Percentiles rank a stretch among this genome's conserved stretches.
Conservation (phyloP, 2,329 filamentous ascomycete species). For the Tolypocladium ovalisporum region DNA sequence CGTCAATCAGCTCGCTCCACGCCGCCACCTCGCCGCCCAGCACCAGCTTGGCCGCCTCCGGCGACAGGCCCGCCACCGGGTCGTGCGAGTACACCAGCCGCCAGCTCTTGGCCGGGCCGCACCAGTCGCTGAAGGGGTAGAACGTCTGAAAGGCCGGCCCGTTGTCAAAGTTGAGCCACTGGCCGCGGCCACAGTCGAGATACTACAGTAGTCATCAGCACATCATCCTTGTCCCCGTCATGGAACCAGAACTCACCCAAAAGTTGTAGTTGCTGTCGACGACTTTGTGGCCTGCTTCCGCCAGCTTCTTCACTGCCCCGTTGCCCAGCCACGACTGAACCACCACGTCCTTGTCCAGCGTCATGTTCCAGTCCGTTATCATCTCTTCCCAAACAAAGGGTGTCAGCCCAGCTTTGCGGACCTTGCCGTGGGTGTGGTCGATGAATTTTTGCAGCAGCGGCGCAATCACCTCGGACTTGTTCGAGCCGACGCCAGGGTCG, state of each 20-base stretch:
- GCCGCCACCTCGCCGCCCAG: conserved; percentile 73
- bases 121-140: conserved; percentile 75
- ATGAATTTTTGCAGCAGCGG: conserved; percentile 73
- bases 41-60: conserved; percentile 52
- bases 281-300: conserved; percentile 54
- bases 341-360: conserved; percentile 57
- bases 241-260: conserved; percentile 45
- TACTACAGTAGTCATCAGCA: conserved; percentile 37
- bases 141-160: conserved; percentile 34
- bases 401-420: conserved; percentile 52
- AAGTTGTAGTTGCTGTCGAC: conserved; percentile 68
- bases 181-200: conserved; percentile 71
- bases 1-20: conserved; percentile 73
- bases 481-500: conserved; percentile 62
- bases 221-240: not conserved
- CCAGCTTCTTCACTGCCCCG: conserved; percentile 48
- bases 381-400: conserved; percentile 88
- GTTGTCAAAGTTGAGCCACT: conserved; percentile 64
- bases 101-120: conserved; percentile 72
- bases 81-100: conserved; percentile 71
- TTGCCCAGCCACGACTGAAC: conserved; percentile 70
- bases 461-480: conserved; percentile 51
- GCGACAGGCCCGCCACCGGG: conserved; percentile 53
- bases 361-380: conserved; percentile 66
- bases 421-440: conserved; percentile 54